These are phyloP conservation scores for Aspergillus pseudonomiae DNA, from an alignment of 2,329 filamentous ascomycete species.

Conservation along the genomic window DNA sequence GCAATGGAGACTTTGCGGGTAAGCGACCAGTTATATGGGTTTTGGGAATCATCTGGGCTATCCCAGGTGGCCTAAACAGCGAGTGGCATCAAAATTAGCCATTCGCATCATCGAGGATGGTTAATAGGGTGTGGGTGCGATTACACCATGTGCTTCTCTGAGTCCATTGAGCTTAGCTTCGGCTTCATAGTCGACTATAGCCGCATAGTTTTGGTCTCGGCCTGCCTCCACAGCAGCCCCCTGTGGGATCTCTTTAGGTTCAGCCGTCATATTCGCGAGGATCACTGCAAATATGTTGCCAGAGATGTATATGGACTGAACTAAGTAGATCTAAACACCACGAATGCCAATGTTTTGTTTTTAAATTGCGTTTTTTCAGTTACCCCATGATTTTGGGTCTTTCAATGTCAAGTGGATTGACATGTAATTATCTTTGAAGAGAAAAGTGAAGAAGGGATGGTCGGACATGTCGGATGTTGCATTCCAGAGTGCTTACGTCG, in stretches of 20 bases:
- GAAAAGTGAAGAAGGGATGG: background rate
- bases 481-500: conserved; percentile 1
- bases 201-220: background rate
- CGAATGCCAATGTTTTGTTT: background rate
- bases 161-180: conserved; percentile 1
- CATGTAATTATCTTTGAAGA: background rate
- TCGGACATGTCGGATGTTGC: background rate
- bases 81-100: background rate
- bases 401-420: background rate
- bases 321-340: background rate
- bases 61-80: conserved; percentile 9
- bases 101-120: too few relatives aligned
- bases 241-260: background rate
- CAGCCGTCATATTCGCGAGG: background rate
- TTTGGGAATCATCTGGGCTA: background rate
- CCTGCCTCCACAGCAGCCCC: background rate
- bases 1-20: conserved; percentile 7
- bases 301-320: background rate
- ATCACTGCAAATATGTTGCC: background rate
- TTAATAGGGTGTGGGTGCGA: too few relatives aligned
- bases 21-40: conserved; percentile 7
- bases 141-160: conserved; percentile 1
- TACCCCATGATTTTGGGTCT: background rate
- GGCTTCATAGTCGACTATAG: background rate
- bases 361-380: background rate